A percentile compares a stretch with the other conserved stretches of the same genome.
These are phyloP conservation scores for Rhizopogon rudus DNA, from an alignment of 768 basidiomycete genomes.

Conservation along the genomic window DNA sequence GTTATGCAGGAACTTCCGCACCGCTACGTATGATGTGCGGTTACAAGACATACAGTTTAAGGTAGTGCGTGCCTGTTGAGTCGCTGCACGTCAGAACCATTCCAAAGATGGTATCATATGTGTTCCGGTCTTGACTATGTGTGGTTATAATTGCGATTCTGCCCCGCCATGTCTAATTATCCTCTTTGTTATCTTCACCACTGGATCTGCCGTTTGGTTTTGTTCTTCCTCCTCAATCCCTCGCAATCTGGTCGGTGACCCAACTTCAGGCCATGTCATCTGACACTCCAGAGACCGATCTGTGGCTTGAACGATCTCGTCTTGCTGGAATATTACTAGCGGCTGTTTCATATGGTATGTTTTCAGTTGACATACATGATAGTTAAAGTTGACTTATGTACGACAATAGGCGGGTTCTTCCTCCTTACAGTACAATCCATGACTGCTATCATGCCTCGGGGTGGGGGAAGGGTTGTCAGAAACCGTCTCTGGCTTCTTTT, in stretches of 20 bases:
- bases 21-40: no score
- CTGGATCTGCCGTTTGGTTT: neutral
- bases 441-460: neutral
- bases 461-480: neutral
- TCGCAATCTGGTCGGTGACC: neutral
- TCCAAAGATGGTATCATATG: no score
- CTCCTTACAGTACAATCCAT: neutral
- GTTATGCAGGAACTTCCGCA: no score
- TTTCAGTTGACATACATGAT: no score
- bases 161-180: neutral
- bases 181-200: neutral
- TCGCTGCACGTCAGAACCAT: no score
- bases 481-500: neutral
- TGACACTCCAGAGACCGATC: conserved; percentile 11
- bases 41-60: no score
- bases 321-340: conserved; percentile 18
- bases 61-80: no score
- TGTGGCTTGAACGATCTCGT: conserved; percentile 24
- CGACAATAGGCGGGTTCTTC: conserved; percentile 11
- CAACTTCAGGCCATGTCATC: conserved; percentile 9
- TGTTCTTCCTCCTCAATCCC: neutral
- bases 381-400: neutral
- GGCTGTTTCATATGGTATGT: conserved; percentile 18
- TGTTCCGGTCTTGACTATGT: no score
- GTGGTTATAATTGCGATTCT: no score